These are phyloP conservation scores for Blastomyces silverae DNA, from an alignment of 2,329 filamentous ascomycete genomes.

Conservation along the genomic window DNA sequence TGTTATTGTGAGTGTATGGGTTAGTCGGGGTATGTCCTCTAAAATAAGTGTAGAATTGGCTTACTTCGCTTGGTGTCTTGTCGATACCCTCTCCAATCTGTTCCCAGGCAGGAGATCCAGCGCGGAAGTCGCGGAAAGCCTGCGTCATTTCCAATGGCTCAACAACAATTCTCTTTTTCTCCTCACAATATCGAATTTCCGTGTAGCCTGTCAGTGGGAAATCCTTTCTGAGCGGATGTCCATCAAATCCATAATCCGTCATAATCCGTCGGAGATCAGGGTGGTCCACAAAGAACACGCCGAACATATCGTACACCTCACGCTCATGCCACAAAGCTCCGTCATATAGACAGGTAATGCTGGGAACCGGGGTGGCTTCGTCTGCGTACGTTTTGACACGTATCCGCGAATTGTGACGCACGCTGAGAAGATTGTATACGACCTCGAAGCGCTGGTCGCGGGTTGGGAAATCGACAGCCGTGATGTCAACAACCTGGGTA, in stretches of 20 bases:
- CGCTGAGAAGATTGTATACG: slow-evolving; percentile 93
- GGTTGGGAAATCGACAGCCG: slow-evolving; percentile 91
- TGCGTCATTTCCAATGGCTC: slow-evolving; percentile 97
- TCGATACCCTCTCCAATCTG: slow-evolving; percentile 66
- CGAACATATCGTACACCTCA: slow-evolving; percentile 95
- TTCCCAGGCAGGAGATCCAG: slow-evolving; percentile 66
- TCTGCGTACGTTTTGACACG: slow-evolving; percentile 98
- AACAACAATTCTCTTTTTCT: slow-evolving; percentile 99
- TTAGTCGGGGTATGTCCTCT: slow-evolving; percentile 16
- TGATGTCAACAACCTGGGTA: slow-evolving; percentile 88
- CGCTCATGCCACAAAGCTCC: slow-evolving; percentile 99
- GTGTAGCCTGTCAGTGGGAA: slow-evolving; percentile 98
- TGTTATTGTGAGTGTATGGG: slow-evolving; percentile 28
- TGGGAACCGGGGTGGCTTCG: slow-evolving; percentile 88
- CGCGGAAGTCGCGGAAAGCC: slow-evolving; percentile 97
- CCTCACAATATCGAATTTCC: slow-evolving; percentile 95
- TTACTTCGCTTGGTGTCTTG: slow-evolving; percentile 64
- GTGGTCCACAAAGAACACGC: slow-evolving; percentile 92
- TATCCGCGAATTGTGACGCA: slow-evolving; percentile 94
- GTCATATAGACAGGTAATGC: slow-evolving; percentile 77
- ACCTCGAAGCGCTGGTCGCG: slow-evolving; percentile 94
- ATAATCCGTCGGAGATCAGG: slow-evolving; percentile 95
- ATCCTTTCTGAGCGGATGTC: slow-evolving; percentile 93
- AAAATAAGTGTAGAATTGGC: slow-evolving; percentile 28
- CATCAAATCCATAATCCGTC: slow-evolving; percentile 99